Evolutionary conservation across 2,329 filamentous ascomycete genomes (phyloP).

Genomic region (Trichophyton equinum): DNA sequence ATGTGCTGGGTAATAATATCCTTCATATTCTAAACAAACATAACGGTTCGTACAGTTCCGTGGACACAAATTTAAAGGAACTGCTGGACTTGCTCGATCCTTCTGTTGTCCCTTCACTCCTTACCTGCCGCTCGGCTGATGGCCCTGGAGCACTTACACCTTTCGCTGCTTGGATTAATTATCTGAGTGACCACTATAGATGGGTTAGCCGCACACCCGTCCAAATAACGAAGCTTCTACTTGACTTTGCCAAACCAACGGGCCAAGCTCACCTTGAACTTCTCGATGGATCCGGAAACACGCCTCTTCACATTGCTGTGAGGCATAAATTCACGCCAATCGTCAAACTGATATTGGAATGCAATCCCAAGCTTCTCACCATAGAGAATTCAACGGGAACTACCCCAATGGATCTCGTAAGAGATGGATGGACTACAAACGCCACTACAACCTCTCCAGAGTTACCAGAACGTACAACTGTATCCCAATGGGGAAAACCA

Average conservation of each 20-base stretch:
- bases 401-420: constrained; percentile 50
- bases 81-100: constrained; percentile 48
- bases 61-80: constrained; percentile 33
- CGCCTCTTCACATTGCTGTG: constrained; percentile 30
- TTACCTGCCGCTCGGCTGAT: constrained; percentile 21
- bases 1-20: constrained; percentile 52
- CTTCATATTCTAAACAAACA: constrained; percentile 46
- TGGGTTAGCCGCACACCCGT: background rate
- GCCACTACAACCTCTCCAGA: constrained; percentile 13
- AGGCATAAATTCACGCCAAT: constrained; percentile 39
- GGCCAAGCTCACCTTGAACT: constrained; percentile 33
- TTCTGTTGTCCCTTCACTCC: constrained; percentile 34
- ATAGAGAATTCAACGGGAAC: constrained; percentile 65
- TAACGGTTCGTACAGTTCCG: background rate
- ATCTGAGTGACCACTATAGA: background rate
- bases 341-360: constrained; percentile 40
- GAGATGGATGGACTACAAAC: constrained; percentile 19
- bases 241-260: constrained; percentile 7
- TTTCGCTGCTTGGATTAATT: constrained; percentile 46
- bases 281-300: constrained; percentile 34
- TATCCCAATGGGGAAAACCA: background rate
- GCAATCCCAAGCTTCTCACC: constrained; percentile 47
- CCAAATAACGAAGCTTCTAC: background rate
- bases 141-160: constrained; percentile 28
- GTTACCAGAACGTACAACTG: background rate